phyloP scores from a whole-genome alignment of 768 basidiomycete genomes.

The Collybia sordida region DNA sequence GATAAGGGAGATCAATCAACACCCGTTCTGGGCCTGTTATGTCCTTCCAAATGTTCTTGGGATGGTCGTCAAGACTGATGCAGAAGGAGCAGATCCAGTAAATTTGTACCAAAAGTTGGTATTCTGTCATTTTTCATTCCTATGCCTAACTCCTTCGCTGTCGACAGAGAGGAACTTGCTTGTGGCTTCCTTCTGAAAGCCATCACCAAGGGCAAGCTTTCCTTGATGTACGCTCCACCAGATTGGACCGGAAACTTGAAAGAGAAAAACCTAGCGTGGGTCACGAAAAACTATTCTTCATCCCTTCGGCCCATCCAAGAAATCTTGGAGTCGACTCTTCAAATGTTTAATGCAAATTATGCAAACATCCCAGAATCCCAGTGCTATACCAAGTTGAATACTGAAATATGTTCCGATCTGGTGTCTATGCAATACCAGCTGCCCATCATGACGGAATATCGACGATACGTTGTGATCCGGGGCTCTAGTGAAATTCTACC shows the following conservation, averaged over 20 bases:
- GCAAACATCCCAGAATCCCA: slow-evolving; percentile 30
- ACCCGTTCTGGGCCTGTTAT: slow-evolving; percentile 70
- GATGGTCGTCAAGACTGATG: slow-evolving; percentile 42
- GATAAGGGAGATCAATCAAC: slow-evolving; percentile 52
- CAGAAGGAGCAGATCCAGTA: slow-evolving; percentile 38
- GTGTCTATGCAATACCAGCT: slow-evolving; percentile 59
- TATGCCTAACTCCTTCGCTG: background rate
- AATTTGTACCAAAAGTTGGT: slow-evolving; percentile 39
- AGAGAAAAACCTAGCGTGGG: slow-evolving; percentile 33
- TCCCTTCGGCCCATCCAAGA: slow-evolving; percentile 32
- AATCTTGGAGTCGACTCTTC: slow-evolving; percentile 43
- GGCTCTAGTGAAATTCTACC: slow-evolving; percentile 28
- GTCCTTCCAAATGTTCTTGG: slow-evolving; percentile 66
- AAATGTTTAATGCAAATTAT: slow-evolving; percentile 37
- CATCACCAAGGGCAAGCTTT: slow-evolving; percentile 57
- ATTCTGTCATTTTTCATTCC: background rate
- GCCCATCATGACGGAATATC: slow-evolving; percentile 55
- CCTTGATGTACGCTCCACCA: slow-evolving; percentile 52
- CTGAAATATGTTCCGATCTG: slow-evolving; percentile 50
- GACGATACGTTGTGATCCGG: slow-evolving; percentile 65
- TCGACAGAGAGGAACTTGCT: slow-evolving; percentile 38
- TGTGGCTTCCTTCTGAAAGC: slow-evolving; percentile 40
- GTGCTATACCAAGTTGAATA: slow-evolving; percentile 38
- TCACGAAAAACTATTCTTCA: slow-evolving; percentile 30
- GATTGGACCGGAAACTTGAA: slow-evolving; percentile 21